phyloP scores from a whole-genome alignment of 192 early-diverging fungal species.

The Gonapodya prolifera region DNA sequence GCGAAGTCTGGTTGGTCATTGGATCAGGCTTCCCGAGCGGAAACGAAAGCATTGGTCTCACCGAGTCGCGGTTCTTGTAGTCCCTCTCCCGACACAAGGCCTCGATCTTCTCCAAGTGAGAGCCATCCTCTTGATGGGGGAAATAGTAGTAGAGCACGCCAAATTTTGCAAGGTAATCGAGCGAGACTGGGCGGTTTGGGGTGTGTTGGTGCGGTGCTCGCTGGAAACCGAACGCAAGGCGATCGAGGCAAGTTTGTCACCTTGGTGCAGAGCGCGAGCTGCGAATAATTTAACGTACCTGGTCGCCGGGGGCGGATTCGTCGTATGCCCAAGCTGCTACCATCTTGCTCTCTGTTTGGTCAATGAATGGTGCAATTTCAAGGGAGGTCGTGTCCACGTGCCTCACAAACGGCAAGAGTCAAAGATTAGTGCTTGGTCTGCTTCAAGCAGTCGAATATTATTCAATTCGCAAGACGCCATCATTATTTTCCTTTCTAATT shows the following conservation, averaged over 20 bases:
- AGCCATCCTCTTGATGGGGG: conserved; percentile 23
- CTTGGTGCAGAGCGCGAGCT: not conserved
- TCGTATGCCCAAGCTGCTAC: not conserved
- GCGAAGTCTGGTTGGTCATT: not conserved
- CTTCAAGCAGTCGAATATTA: too few relatives aligned
- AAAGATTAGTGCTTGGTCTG: too few relatives aligned
- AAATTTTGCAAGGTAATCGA: conserved; percentile 47
- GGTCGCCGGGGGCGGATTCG: not conserved
- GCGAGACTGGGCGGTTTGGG: conserved; percentile 43
- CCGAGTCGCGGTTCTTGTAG: conserved; percentile 88
- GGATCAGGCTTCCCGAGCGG: too few relatives aligned
- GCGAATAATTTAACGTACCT: not conserved
- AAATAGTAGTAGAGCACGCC: conserved; percentile 60
- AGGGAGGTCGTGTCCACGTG: too few relatives aligned
- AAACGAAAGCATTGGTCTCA: conserved; percentile 11
- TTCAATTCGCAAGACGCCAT: too few relatives aligned
- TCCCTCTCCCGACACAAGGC: conserved; percentile 53
- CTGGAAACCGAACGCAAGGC: too few relatives aligned
- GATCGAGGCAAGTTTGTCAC: too few relatives aligned
- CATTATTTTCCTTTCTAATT: too few relatives aligned
- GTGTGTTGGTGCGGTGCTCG: conserved; percentile 68
- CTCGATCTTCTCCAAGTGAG: conserved; percentile 45
- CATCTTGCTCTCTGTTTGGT: not conserved
- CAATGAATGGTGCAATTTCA: not conserved
- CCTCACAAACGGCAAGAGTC: too few relatives aligned